Evolutionary conservation across 495 filamentous ascomycete species (phyloP).

Genomic region (Massariosphaeria phaeospora): DNA sequence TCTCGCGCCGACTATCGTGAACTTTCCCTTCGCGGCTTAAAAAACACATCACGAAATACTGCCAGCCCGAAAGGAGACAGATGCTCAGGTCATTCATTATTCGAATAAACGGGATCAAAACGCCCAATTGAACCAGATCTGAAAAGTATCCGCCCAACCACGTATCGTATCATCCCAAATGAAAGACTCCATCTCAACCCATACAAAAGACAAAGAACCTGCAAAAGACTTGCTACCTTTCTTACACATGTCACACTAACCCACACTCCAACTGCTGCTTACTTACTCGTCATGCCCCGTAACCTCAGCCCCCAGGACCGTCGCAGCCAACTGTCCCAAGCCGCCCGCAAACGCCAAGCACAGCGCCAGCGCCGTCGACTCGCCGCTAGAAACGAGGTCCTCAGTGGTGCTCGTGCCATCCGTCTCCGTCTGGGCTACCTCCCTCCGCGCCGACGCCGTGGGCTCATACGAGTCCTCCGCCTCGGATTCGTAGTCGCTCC

Average conservation of each 20-base stretch:
- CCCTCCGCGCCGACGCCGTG: not conserved
- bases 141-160: no score
- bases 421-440: constrained; percentile 21
- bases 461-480: constrained; percentile 26
- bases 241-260: not conserved
- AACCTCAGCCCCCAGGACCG: constrained; percentile 27
- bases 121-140: no score
- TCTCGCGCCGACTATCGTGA: no score
- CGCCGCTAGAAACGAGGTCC: constrained; percentile 21
- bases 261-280: not conserved
- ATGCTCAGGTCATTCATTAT: no score
- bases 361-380: constrained; percentile 24
- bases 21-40: no score
- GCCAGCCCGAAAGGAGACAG: no score
- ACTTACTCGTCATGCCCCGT: not conserved
- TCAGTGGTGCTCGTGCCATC: constrained; percentile 11
- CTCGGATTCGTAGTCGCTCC: constrained; percentile 16
- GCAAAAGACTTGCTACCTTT: no score
- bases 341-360: constrained; percentile 21
- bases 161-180: no score
- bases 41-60: no score
- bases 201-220: no score
- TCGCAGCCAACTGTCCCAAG: constrained; percentile 20
- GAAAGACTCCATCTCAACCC: no score
- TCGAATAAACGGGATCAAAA: no score